Base-by-base conservation (phyloP, 441 rosid genomes). In the Arabidopsis hybrid region DNA sequence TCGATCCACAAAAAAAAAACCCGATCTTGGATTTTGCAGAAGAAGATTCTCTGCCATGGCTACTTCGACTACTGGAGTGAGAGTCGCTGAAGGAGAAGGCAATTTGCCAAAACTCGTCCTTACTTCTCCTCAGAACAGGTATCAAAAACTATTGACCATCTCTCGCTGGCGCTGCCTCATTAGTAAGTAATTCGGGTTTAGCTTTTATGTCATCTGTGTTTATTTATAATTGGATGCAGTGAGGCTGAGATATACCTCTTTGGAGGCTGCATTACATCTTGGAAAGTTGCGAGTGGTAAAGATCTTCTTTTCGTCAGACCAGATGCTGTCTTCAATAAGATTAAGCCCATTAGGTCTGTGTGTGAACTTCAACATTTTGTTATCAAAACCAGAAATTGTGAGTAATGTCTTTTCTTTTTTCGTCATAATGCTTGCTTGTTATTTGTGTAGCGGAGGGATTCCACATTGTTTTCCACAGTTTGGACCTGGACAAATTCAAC, bases 401-500 rank as follows among this genome's bases (percentile, higher is more conserved):
- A 26, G 4, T 31, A 1, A 36, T 39, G 34, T 31, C 2, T 7
- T 21, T 35, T 8, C 31, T 0, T 60, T 8, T 16, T 9, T 10
- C 16, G 9, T 6, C 12, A 11, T 55, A 5, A 8, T 81, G 68
- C 52, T 35, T 63, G 12, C n/a, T 79, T 31, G 13, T 65, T 74
- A 35, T 70, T 36, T 67, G 3, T 21, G 3, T 26, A 94, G 99
- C 72, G 98, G 99, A 76, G 99, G 99, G 39, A 65, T 91, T 77
- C 99, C 99, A 18, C 97, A 95, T 84, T 95, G 99, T 78, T 95
- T 95, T 81, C 99, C 98, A 0, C 99, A 95, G 86, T 95, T 92
- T 83, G 98, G 99, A 82, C 99, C 97, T 16, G 99, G 97, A 63
- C 17, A 63, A 64, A 83, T 92, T 79, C 98, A 92, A 71, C 99